Conservation (phyloP, 2,329 filamentous ascomycete genomes). For the Fonsecaea multimorphosa region DNA sequence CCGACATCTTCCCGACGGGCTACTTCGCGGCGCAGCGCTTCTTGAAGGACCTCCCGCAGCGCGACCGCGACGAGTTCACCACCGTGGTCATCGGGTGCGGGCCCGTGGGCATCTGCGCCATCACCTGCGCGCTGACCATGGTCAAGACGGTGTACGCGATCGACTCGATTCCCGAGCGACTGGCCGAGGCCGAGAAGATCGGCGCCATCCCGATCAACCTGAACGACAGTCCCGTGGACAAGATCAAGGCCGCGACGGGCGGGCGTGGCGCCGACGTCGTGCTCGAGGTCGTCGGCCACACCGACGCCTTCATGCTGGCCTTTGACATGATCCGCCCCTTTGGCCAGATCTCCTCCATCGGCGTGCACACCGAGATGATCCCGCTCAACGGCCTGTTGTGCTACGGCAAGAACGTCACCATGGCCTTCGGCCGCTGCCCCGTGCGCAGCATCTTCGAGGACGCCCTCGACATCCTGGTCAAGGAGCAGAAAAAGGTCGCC, state of each 20-base stretch:
- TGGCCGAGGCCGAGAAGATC: constrained; percentile 66
- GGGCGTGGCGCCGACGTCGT: constrained; percentile 71
- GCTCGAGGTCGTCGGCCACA: constrained; percentile 38
- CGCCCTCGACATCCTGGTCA: constrained; percentile 35
- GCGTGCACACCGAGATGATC: constrained; percentile 39
- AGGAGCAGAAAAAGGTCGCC: constrained; percentile 40
- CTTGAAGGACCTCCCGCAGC: constrained; percentile 37
- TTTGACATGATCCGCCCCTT: constrained; percentile 40
- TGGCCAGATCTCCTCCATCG: constrained; percentile 39
- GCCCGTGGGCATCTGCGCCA: constrained; percentile 70
- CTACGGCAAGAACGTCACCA: constrained; percentile 41
- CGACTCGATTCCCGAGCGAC: constrained; percentile 65
- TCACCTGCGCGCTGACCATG: constrained; percentile 68
- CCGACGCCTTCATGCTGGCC: constrained; percentile 39
- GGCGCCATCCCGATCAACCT: constrained; percentile 68
- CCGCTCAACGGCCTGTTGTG: constrained; percentile 34
- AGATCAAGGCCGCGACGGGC: constrained; percentile 65
- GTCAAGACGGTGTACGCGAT: constrained; percentile 68
- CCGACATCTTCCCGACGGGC: constrained; percentile 42
- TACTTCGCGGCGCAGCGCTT: constrained; percentile 40
- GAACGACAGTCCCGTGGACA: constrained; percentile 61
- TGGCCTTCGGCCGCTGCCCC: constrained; percentile 40
- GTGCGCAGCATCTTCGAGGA: constrained; percentile 40
- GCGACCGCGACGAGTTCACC: constrained; percentile 41
- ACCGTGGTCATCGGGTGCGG: constrained; percentile 70